Conservation (phyloP, 1,284 basidiomycete genomes). For the Microbotryum lychnidis-dioicae region DNA sequence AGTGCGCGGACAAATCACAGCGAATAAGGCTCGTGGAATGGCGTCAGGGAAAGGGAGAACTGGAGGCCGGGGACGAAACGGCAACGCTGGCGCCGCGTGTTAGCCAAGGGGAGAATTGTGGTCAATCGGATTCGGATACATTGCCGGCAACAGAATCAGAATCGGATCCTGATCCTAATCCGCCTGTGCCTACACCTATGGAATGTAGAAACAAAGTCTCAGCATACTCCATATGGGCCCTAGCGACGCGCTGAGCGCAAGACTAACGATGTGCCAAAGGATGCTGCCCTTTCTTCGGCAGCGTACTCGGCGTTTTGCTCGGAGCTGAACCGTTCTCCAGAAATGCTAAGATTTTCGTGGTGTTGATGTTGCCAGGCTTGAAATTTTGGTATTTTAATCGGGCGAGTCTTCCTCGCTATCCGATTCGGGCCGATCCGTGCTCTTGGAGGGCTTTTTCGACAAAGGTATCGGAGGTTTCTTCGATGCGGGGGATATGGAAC, state of each 20-base stretch:
- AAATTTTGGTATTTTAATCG: background rate
- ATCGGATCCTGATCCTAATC: constrained; percentile 1
- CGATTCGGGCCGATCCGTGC: background rate
- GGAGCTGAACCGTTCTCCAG: background rate
- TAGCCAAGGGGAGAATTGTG: no score
- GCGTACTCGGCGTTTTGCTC: background rate
- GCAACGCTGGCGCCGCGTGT: no score
- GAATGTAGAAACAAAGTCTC: no score
- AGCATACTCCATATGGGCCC: background rate
- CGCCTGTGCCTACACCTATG: background rate
- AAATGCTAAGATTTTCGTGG: background rate
- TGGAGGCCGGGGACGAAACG: no score
- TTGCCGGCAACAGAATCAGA: constrained; percentile 15
- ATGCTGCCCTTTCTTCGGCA: background rate
- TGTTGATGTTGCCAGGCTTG: background rate
- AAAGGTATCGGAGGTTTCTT: background rate
- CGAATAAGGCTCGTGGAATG: no score
- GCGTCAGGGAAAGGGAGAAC: background rate
- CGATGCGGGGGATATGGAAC: background rate
- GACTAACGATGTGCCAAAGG: constrained; percentile 3
- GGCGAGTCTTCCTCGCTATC: background rate
- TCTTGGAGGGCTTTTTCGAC: background rate
- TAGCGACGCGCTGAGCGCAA: no score
- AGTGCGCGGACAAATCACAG: no score
- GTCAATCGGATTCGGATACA: constrained; percentile 21